Percentiles rank a stretch among this genome's conserved stretches.
These are phyloP conservation scores for Saccharomycopsis capsularis DNA, from an alignment of 805 yeast species.

Conservation along the genomic window DNA sequence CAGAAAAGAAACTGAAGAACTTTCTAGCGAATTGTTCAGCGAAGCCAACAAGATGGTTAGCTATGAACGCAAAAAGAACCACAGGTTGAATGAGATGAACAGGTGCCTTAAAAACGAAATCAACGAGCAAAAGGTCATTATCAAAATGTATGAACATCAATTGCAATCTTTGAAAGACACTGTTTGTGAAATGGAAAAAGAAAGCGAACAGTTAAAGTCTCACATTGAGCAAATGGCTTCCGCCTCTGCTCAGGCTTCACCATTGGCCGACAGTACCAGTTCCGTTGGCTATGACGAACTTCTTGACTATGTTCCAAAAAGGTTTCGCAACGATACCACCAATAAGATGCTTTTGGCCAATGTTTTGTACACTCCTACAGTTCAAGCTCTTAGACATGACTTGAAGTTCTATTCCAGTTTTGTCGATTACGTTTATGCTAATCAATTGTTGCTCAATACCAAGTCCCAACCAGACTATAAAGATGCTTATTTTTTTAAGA, in stretches of 20 bases:
- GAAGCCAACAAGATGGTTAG: slow-evolving; percentile 85
- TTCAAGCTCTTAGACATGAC: slow-evolving; percentile 36
- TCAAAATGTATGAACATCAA: slow-evolving; percentile 60
- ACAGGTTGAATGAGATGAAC: slow-evolving; percentile 52
- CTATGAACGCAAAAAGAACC: slow-evolving; percentile 60
- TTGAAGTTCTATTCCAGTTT: slow-evolving; percentile 27
- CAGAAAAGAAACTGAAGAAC: slow-evolving; percentile 69
- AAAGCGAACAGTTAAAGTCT: slow-evolving; percentile 15
- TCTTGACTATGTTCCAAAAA: neutral
- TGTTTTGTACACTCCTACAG: slow-evolving; percentile 34
- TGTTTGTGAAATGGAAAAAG: slow-evolving; percentile 45
- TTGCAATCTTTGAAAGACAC: slow-evolving; percentile 54
- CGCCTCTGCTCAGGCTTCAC: neutral
- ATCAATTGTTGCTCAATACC: slow-evolving; percentile 16
- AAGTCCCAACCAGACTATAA: slow-evolving; percentile 24
- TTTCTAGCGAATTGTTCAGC: slow-evolving; percentile 66
- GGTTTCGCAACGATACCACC: neutral
- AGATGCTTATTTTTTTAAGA: slow-evolving; percentile 41
- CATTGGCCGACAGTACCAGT: neutral
- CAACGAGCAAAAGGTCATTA: slow-evolving; percentile 59
- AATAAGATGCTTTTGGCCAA: neutral
- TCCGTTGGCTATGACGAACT: slow-evolving; percentile 1
- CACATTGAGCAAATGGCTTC: neutral
- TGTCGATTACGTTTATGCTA: slow-evolving; percentile 27
- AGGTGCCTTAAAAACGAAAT: slow-evolving; percentile 44